Conservation (phyloP, 208 protist species). For the Herpetomonas tarakana region DNA sequence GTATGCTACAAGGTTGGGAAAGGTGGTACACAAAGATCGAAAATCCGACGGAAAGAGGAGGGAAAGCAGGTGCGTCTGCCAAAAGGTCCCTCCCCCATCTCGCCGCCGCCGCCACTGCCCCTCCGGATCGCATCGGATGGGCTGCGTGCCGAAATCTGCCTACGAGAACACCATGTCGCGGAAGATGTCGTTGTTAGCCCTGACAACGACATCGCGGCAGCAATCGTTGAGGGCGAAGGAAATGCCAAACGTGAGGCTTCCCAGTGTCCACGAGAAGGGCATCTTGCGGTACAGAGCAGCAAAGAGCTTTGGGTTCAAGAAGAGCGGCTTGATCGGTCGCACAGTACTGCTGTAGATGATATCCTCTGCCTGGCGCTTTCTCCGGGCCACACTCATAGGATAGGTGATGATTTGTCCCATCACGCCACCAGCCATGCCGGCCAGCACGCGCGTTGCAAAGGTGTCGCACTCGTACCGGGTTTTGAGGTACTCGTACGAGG, state of each 20-base stretch:
- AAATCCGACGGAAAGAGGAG: too few relatives aligned
- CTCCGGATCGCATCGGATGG: too few relatives aligned
- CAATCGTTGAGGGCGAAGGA: conserved; percentile 81
- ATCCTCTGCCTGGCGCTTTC: conserved; percentile 74
- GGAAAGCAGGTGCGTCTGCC: too few relatives aligned
- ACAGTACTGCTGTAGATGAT: conserved; percentile 33
- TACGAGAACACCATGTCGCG: conserved; percentile 57
- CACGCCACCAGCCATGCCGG: conserved; percentile 69
- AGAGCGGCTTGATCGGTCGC: conserved; percentile 36
- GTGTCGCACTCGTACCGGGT: conserved; percentile 54
- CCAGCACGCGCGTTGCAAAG: conserved; percentile 57
- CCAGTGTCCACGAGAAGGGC: conserved; percentile 66
- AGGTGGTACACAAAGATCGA: too few relatives aligned
- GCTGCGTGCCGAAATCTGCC: too few relatives aligned
- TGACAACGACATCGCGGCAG: conserved; percentile 55
- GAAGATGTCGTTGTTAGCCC: conserved; percentile 59
- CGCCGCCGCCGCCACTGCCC: too few relatives aligned
- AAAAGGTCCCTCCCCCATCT: too few relatives aligned
- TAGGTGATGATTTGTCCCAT: conserved; percentile 80
- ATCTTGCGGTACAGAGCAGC: conserved; percentile 68
- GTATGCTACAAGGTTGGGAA: too few relatives aligned
- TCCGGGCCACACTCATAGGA: conserved; percentile 83
- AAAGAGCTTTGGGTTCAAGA: conserved; percentile 38
- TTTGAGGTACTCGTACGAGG: conserved; percentile 87
- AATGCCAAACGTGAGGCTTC: conserved; percentile 72